These are phyloP conservation scores for Dendrostoma leiphaemia DNA, from an alignment of 2,329 filamentous ascomycete genomes.

Conservation along the genomic window DNA sequence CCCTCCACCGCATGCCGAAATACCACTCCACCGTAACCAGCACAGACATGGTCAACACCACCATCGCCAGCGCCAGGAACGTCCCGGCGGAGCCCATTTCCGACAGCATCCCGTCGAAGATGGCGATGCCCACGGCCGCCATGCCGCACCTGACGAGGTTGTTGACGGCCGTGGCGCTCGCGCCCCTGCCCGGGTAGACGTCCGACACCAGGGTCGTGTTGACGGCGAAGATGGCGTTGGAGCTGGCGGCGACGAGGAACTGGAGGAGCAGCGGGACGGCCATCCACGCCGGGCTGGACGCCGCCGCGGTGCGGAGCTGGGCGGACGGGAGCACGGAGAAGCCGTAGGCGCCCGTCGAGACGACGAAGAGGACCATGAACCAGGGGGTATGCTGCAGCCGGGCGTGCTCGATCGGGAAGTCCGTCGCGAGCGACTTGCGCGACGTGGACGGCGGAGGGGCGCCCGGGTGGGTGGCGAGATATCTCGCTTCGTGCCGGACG, in stretches of 20 bases:
- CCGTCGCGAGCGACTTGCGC: constrained; percentile 25
- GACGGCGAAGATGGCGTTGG: constrained; percentile 35
- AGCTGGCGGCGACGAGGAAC: constrained; percentile 34
- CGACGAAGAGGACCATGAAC: constrained; percentile 35
- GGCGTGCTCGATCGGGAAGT: constrained; percentile 43
- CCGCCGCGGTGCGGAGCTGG: not conserved
- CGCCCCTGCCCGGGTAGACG: constrained; percentile 28
- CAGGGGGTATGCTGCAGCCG: constrained; percentile 38
- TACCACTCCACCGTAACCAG: constrained; percentile 1
- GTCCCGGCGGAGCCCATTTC: constrained; percentile 11
- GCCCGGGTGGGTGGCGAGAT: constrained; percentile 26
- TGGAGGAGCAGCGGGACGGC: constrained; percentile 26
- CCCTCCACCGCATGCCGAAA: constrained; percentile 6
- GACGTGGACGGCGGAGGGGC: constrained; percentile 26
- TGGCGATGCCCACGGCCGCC: constrained; percentile 27
- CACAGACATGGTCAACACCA: constrained; percentile 4
- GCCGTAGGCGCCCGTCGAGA: constrained; percentile 33
- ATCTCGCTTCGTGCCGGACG: constrained; percentile 24
- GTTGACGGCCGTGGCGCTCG: constrained; percentile 32
- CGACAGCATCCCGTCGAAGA: constrained; percentile 20
- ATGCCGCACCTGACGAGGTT: constrained; percentile 32
- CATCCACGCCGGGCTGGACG: constrained; percentile 23
- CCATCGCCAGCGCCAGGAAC: constrained; percentile 17
- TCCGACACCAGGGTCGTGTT: constrained; percentile 33
- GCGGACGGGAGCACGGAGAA: constrained; percentile 26